These are phyloP conservation scores for Penicillium steckii DNA, from an alignment of 495 filamentous ascomycete genomes.

Conservation along the genomic window DNA sequence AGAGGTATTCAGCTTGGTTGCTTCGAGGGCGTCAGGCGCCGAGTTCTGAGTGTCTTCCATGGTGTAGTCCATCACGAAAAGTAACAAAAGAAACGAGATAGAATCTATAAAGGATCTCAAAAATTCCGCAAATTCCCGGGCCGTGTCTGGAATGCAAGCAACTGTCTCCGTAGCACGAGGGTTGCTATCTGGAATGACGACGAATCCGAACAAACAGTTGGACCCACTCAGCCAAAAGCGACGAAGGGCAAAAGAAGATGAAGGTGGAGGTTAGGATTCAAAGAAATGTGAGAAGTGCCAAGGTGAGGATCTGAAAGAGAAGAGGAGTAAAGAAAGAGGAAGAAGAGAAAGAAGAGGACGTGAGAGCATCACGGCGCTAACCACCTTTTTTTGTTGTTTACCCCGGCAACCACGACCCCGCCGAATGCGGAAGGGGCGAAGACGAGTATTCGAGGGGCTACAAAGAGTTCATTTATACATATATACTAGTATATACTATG, in stretches of 20 bases:
- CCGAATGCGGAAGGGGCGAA: background rate
- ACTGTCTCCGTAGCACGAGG: slow-evolving; percentile 32
- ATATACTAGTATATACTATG: background rate
- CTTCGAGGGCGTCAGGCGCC: slow-evolving; percentile 57
- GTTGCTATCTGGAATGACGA: slow-evolving; percentile 45
- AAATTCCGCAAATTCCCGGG: slow-evolving; percentile 16
- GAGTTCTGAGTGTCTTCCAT: slow-evolving; percentile 75
- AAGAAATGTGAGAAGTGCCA: background rate
- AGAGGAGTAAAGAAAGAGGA: background rate
- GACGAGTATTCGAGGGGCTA: too few relatives aligned
- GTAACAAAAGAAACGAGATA: background rate
- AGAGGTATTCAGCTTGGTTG: slow-evolving; percentile 58
- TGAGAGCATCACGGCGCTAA: slow-evolving; percentile 1
- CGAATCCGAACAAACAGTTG: slow-evolving; percentile 31
- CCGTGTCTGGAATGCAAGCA: slow-evolving; percentile 26
- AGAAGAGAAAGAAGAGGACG: slow-evolving; percentile 5
- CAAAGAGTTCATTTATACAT: background rate
- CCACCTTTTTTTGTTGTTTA: slow-evolving; percentile 12
- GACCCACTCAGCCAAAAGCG: slow-evolving; percentile 28
- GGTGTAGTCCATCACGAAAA: slow-evolving; percentile 56
- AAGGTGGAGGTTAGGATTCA: background rate
- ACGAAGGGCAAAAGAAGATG: background rate
- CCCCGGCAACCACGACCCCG: background rate
- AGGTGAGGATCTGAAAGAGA: background rate
- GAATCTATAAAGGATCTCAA: slow-evolving; percentile 10